phyloP scores from a whole-genome alignment of 371 early-diverging fungal genomes.

The Mortierella sp. region DNA sequence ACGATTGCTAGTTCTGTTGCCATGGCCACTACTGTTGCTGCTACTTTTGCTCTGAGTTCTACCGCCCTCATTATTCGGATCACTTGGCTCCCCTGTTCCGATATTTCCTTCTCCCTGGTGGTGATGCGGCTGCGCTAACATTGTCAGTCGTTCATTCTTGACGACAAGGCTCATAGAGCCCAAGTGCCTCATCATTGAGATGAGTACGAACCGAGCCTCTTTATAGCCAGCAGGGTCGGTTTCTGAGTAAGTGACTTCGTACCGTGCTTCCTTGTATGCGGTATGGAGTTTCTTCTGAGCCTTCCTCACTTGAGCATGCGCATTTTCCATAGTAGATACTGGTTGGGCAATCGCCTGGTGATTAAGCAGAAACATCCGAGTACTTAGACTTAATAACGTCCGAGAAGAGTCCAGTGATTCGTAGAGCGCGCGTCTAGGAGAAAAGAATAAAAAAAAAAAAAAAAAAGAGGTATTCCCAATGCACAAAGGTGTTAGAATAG shows the following conservation, averaged over 20 bases:
- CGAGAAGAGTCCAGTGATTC: constrained; percentile 47
- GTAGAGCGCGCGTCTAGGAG: constrained; percentile 35
- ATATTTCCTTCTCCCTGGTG: too few species aligned
- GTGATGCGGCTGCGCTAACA: background rate
- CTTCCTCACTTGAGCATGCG: background rate
- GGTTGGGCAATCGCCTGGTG: constrained; percentile 47
- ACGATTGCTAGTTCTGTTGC: too few species aligned
- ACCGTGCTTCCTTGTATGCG: background rate
- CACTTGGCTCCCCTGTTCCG: too few species aligned
- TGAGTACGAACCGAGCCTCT: background rate
- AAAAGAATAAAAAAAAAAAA: too few species aligned
- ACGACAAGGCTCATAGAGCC: constrained; percentile 4
- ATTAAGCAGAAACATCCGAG: constrained; percentile 45
- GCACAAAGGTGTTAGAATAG: background rate
- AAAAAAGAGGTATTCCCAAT: background rate
- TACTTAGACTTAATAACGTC: constrained; percentile 36
- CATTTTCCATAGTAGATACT: constrained; percentile 7
- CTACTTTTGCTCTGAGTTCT: background rate
- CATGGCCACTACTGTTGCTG: background rate
- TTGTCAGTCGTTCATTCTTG: background rate
- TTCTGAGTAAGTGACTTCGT: background rate
- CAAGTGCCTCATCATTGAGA: background rate
- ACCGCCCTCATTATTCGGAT: too few species aligned
- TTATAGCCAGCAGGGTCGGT: background rate
- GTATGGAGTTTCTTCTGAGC: constrained; percentile 1